These are phyloP conservation scores for Salix brachista DNA, from an alignment of 345 rosid species.

Conservation along the genomic window DNA sequence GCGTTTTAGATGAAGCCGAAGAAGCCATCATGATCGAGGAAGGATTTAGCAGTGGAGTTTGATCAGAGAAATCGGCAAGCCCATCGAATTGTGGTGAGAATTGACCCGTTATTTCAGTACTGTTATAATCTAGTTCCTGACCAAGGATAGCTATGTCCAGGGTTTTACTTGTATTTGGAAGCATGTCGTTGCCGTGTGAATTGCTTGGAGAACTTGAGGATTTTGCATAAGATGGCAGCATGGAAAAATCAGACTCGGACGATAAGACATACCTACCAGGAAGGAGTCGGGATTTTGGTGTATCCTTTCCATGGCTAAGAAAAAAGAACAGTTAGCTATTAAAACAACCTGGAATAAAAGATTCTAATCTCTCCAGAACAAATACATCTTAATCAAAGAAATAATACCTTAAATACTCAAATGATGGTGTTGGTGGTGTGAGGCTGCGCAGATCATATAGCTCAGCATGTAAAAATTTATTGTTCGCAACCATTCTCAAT, in stretches of 20 bases:
- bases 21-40: conserved; percentile 19
- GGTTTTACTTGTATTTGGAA: conserved; percentile 24
- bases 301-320: conserved; percentile 40
- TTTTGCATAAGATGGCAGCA: conserved; percentile 26
- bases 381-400: conserved; percentile 5
- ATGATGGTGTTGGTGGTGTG: conserved; percentile 46
- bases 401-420: conserved; percentile 42
- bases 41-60: conserved; percentile 24
- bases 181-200: conserved; percentile 21
- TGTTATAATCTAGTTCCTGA: conserved; percentile 25
- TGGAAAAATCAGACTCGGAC: conserved; percentile 31
- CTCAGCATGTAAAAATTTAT: conserved; percentile 25
- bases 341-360: not conserved
- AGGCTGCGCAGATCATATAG: conserved; percentile 26
- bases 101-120: conserved; percentile 19
- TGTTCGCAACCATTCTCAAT: conserved; percentile 19
- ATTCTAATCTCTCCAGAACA: not conserved
- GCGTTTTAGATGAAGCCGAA: conserved; percentile 34
- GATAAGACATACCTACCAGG: conserved; percentile 28
- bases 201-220: conserved; percentile 22
- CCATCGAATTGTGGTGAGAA: conserved; percentile 25
- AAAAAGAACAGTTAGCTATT: conserved; percentile 6
- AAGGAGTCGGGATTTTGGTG: conserved; percentile 28
- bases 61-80: conserved; percentile 32
- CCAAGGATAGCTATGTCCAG: conserved; percentile 12